phyloP scores from a whole-genome alignment of 768 basidiomycete species.

The Fistulinella prunicolor region DNA sequence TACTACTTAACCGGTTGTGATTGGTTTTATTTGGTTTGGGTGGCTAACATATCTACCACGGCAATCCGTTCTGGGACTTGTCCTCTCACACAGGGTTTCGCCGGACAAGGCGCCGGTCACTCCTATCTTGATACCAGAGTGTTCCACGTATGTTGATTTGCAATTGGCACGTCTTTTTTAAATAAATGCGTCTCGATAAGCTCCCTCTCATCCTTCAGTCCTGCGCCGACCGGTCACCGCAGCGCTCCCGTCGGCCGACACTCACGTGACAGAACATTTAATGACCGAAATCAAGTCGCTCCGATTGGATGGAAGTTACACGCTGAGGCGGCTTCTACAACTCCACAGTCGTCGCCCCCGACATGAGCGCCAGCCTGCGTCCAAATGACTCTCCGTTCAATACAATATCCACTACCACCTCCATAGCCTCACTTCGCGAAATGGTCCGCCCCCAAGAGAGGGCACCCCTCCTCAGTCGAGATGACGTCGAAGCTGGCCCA shows the following conservation, averaged over 20 bases:
- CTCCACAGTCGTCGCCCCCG: not conserved
- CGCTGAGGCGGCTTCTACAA: not conserved
- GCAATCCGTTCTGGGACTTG: not conserved
- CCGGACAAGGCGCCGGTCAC: not conserved
- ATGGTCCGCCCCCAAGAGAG: slow-evolving; percentile 23
- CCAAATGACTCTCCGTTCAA: slow-evolving; percentile 10
- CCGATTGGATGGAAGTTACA: too few species aligned
- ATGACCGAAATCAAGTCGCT: too few species aligned
- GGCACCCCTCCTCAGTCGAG: slow-evolving; percentile 21
- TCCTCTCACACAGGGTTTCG: not conserved
- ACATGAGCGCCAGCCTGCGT: slow-evolving; percentile 12
- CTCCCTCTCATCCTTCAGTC: too few species aligned
- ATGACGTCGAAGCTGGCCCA: slow-evolving; percentile 28
- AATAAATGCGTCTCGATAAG: not conserved
- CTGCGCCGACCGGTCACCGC: too few species aligned
- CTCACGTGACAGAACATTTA: too few species aligned
- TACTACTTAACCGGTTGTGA: slow-evolving; percentile 23
- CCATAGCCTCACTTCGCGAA: slow-evolving; percentile 24
- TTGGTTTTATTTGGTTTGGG: slow-evolving; percentile 29
- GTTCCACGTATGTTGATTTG: slow-evolving; percentile 2
- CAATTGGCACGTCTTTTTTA: not conserved
- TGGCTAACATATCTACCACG: slow-evolving; percentile 15
- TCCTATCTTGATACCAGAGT: not conserved
- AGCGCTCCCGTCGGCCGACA: too few species aligned
- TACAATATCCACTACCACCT: slow-evolving; percentile 30